A percentile compares a stretch with the other conserved stretches of the same genome.
Evolutionary conservation across 1,284 basidiomycete genomes (phyloP).

Genomic region (Boletus calvinii): DNA sequence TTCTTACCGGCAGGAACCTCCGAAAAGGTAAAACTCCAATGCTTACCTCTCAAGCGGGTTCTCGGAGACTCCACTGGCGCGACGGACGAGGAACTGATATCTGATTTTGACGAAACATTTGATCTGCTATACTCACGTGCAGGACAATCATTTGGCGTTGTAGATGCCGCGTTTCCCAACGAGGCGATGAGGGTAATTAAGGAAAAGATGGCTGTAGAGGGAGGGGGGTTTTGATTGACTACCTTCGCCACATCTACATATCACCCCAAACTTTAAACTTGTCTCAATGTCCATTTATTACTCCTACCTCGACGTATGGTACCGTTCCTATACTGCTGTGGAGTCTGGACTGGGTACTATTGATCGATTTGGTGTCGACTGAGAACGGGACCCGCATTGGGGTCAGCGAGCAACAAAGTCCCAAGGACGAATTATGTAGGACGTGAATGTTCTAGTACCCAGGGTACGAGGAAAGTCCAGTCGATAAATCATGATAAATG

Average conservation of each 20-base stretch:
- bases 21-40: slow-evolving; percentile 30
- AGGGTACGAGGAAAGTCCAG: slow-evolving; percentile 16
- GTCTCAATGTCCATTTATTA: slow-evolving; percentile 6
- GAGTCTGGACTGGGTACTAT: not conserved
- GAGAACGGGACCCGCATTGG: not conserved
- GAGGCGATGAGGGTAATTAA: slow-evolving; percentile 16
- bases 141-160: slow-evolving; percentile 15
- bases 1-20: slow-evolving; percentile 29
- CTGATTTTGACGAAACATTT: slow-evolving; percentile 25
- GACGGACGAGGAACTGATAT: slow-evolving; percentile 17
- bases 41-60: slow-evolving; percentile 23
- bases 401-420: not conserved
- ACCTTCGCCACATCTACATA: not conserved
- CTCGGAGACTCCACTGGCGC: slow-evolving; percentile 10
- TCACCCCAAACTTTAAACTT: not conserved
- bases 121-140: slow-evolving; percentile 30
- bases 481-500: slow-evolving; percentile 31
- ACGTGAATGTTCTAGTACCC: slow-evolving; percentile 15
- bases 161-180: slow-evolving; percentile 27
- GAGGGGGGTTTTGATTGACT: not conserved
- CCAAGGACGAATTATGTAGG: slow-evolving; percentile 14
- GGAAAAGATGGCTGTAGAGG: slow-evolving; percentile 10
- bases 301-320: slow-evolving; percentile 6
- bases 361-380: not conserved
- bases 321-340: not conserved